These are phyloP conservation scores for Colletotrichum musae DNA, from an alignment of 2,329 filamentous ascomycete species.

Conservation along the genomic window DNA sequence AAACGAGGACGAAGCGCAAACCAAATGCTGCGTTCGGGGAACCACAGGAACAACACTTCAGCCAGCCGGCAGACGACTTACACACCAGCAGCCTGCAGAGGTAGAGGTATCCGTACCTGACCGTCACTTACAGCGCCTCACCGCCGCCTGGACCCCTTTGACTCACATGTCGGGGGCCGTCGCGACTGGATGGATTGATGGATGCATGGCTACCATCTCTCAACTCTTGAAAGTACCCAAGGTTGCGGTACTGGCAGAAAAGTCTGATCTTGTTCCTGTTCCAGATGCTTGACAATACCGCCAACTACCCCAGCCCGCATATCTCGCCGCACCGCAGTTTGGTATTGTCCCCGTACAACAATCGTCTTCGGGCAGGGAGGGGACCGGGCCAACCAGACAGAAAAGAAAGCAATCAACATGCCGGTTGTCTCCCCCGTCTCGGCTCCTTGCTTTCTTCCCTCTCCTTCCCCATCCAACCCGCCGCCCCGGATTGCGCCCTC, in stretches of 20 bases:
- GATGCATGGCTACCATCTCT: slow-evolving; percentile 4
- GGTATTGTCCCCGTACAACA: background rate
- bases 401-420: slow-evolving; percentile 24
- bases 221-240: background rate
- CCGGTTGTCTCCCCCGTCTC: slow-evolving; percentile 16
- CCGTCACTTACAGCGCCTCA: slow-evolving; percentile 1
- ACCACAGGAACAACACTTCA: slow-evolving; percentile 23
- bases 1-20: slow-evolving; percentile 19
- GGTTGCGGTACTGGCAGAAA: background rate
- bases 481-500: slow-evolving; percentile 19
- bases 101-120: too few relatives aligned
- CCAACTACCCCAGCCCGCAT: background rate
- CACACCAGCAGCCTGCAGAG: background rate
- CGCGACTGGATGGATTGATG: too few relatives aligned
- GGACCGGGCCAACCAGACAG: slow-evolving; percentile 2
- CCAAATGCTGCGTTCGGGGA: slow-evolving; percentile 14
- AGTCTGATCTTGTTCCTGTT: slow-evolving; percentile 25
- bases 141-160: slow-evolving; percentile 10
- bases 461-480: slow-evolving; percentile 29
- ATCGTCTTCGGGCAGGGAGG: background rate
- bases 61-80: slow-evolving; percentile 5
- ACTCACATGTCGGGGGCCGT: background rate
- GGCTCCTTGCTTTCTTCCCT: slow-evolving; percentile 25
- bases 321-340: background rate
- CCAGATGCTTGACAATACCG: slow-evolving; percentile 6